Evolutionary conservation across 1,284 basidiomycete genomes (phyloP), one percentile per base, ranked within the genome.

Genomic region (Tausonia pullulans): DNA sequence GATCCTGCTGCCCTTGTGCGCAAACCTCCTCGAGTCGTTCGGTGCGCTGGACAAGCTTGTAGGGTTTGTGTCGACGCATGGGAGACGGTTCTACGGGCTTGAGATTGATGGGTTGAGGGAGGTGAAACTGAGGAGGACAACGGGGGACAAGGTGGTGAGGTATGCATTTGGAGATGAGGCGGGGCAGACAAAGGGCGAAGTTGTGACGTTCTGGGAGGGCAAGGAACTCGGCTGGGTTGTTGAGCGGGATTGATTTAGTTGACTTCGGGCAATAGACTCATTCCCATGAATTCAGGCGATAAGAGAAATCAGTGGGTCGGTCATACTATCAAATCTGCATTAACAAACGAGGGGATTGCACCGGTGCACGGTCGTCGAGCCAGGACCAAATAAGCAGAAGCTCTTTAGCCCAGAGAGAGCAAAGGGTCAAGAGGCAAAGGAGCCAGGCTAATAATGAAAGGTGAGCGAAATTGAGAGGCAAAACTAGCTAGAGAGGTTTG

Each of bases 201-300:
- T 97, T 1, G 83, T 90, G 40, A 90, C 95, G 3, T 98, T 98
- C 79, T 92, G 89, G 88, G 86, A 89, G 3, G 95, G 93, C 39
- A 88, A 86, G 75, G 78, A 82, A 68, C 78, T 98, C 45, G 80
- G 79, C 14, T 98, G 94, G 95, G 82, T 97, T 70, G 80, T 69
- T 6, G 56, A 68, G 61, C 9, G 41, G 3, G 61, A 62, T 11
- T 62, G 50, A 40, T 39, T 16, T 13, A 16, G 51, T 14, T 52
- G 27, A 27, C 27, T 27, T 27, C 27, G 27, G 27, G 27, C 1
- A 27, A 27, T 27, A 27, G 27, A 27, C 2, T 27, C 27, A 27
- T 27, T 27, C 27, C 27, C 27, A 27, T 27, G 27, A 27, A 27
- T 27, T 27, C 27, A 27, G 27, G 2, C 27, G 27, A 27, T 1